Base-by-base conservation (phyloP, 805 yeast genomes). In the Danielia oregonensis region DNA sequence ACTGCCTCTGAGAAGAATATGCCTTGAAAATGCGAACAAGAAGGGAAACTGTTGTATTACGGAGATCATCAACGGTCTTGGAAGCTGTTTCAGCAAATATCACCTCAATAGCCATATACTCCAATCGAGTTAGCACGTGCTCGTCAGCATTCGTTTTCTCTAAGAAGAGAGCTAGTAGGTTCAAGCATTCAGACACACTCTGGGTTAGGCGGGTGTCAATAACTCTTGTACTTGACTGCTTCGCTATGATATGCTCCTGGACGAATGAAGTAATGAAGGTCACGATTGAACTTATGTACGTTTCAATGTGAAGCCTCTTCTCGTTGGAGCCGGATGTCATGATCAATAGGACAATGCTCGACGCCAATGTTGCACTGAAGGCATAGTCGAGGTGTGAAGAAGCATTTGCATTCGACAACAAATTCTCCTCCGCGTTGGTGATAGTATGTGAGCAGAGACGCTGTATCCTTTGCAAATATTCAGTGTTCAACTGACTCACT, bases 61-160 rank as follows among this genome's bases (percentile, higher is more conserved):
- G 55, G 29, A 71, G 40, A 4, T 51, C 44, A 11, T 61, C 63
- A 4, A 57, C 51, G 5, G 38, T 40, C 2, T 50, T 23, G 0
- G 32, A 24, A 2, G 46, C 46, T 2, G 40, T 36, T n/a, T 63
- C 68, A 16, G 52, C 44, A 43, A 75, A 78, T 1, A 79, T 50
- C 1, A 69, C 44, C 21, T 53, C 54, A 6, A 66, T 45, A 6
- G 72, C 55, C 16, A 77, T 52, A 45, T 76, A 82, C 40, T 82
- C 86, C 18, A 85, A 46, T 41, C 72, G 74, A 0, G 87, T 78
- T 7, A 82, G 49, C 0, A 72, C 48, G 3, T 60, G 64, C 25
- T 82, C 89, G 35, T 77, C 61, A 1, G 56, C 37, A 4, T 37
- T 34, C 23, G 42, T 36, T 5, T 31, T 30, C 7, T 7, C 10